Conservation (phyloP, 306 rosid genomes). For the Quercus gilva region DNA sequence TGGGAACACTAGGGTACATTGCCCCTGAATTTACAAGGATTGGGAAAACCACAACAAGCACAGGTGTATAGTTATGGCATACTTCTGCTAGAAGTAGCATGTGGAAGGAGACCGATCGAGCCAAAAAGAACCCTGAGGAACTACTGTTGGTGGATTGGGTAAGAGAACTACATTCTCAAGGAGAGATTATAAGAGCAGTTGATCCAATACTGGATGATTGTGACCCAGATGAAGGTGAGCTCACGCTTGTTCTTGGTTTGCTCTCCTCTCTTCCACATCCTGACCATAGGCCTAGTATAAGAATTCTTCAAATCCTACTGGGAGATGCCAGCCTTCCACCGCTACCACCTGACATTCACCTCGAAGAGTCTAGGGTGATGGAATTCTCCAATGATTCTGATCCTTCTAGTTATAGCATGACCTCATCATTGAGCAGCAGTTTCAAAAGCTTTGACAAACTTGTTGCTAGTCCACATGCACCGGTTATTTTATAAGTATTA, state of each 20-base stretch:
- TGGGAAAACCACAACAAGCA: slow-evolving; percentile 27
- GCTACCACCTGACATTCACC: slow-evolving; percentile 14
- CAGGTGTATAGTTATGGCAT: slow-evolving; percentile 32
- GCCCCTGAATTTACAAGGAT: slow-evolving; percentile 37
- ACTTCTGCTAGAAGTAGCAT: slow-evolving; percentile 33
- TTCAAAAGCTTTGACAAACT: slow-evolving; percentile 6
- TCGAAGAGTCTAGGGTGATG: slow-evolving; percentile 6
- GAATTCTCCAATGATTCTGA: slow-evolving; percentile 12
- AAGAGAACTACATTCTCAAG: slow-evolving; percentile 15
- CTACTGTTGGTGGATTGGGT: slow-evolving; percentile 37
- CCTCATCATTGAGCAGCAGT: slow-evolving; percentile 16
- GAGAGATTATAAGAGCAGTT: slow-evolving; percentile 15
- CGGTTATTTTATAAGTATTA: no score
- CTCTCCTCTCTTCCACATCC: slow-evolving; percentile 36
- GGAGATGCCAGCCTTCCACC: slow-evolving; percentile 23
- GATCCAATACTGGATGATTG: slow-evolving; percentile 20
- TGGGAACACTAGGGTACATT: slow-evolving; percentile 35
- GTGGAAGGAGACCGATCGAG: slow-evolving; percentile 31
- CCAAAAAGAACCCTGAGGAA: slow-evolving; percentile 18
- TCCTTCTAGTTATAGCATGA: slow-evolving; percentile 5
- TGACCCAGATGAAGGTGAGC: slow-evolving; percentile 18
- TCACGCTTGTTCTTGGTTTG: slow-evolving; percentile 30
- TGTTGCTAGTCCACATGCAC: no score
- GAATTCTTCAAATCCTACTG: slow-evolving; percentile 25
- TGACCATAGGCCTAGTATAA: slow-evolving; percentile 30